phyloP scores from a whole-genome alignment of 2,329 filamentous ascomycete genomes.

The Verticillium tricorpus region DNA sequence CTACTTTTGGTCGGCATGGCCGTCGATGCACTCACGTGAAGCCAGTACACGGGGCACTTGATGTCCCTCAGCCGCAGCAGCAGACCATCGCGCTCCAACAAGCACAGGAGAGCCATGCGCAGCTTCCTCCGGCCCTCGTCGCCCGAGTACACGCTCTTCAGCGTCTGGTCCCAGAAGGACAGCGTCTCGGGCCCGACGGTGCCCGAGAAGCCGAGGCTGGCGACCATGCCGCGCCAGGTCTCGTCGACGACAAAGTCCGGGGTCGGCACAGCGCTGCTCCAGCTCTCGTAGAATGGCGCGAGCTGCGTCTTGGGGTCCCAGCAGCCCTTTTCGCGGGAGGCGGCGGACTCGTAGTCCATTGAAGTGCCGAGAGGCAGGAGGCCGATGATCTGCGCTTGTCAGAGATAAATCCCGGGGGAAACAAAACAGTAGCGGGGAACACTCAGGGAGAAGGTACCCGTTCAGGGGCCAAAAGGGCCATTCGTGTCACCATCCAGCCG shows the following conservation, averaged over 20 bases:
- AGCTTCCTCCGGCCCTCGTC: conserved; percentile 46
- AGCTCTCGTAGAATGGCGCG: conserved; percentile 35
- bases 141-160: conserved; percentile 42
- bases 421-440: background rate
- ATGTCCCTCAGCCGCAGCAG: conserved; percentile 40
- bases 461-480: conserved; percentile 46
- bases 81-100: conserved; percentile 44
- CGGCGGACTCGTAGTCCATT: conserved; percentile 47
- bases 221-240: conserved; percentile 39
- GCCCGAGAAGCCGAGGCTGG: conserved; percentile 40
- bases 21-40: conserved; percentile 34
- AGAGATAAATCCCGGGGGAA: background rate
- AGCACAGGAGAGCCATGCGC: conserved; percentile 37
- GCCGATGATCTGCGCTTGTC: conserved; percentile 35
- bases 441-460: conserved; percentile 27
- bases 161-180: conserved; percentile 40
- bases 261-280: conserved; percentile 31
- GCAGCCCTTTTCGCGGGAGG: conserved; percentile 39
- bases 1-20: no score
- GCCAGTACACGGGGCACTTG: conserved; percentile 47
- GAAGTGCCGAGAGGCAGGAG: conserved; percentile 45
- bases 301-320: conserved; percentile 43
- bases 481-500: conserved; percentile 45
- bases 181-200: conserved; percentile 28
- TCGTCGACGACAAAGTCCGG: conserved; percentile 44